phyloP scores from a whole-genome alignment of 1,284 basidiomycete genomes.

The Austroboletus novae-zelandiae region DNA sequence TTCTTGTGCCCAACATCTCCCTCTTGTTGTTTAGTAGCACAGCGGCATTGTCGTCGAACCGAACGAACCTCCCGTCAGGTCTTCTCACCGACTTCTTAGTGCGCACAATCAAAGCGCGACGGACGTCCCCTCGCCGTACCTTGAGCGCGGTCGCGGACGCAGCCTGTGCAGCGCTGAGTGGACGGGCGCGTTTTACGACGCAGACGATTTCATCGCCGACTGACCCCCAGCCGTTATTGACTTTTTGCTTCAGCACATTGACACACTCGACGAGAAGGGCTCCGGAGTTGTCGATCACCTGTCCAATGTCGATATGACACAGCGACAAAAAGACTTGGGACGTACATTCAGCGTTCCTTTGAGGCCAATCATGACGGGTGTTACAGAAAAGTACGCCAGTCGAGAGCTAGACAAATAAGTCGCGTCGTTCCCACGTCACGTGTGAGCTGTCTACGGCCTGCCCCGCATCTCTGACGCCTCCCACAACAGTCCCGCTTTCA shows the following conservation, averaged over 20 bases:
- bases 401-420: conserved; percentile 16
- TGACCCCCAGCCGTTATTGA: conserved; percentile 80
- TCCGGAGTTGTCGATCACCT: conserved; percentile 99
- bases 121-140: conserved; percentile 90
- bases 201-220: conserved; percentile 97
- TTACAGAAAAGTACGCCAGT: background rate
- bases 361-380: conserved; percentile 81
- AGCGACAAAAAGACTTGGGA: conserved; percentile 8
- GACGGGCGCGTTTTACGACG: conserved; percentile 91
- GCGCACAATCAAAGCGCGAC: conserved; percentile 92
- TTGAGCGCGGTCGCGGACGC: conserved; percentile 71
- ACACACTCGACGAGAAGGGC: conserved; percentile 95
- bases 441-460: no score
- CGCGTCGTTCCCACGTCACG: conserved; percentile 18
- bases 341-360: conserved; percentile 84
- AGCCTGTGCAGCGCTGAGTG: conserved; percentile 63
- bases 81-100: conserved; percentile 80
- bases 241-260: conserved; percentile 95
- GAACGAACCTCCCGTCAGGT: conserved; percentile 84
- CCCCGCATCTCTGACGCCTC: conserved; percentile 11
- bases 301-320: background rate
- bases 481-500: conserved; percentile 16
- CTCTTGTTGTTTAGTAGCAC: conserved; percentile 96
- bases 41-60: conserved; percentile 98
- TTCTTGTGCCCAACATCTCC: conserved; percentile 94